phyloP scores from a whole-genome alignment of 176 grass and related monocot species.

The Phoenix dactylifera region DNA sequence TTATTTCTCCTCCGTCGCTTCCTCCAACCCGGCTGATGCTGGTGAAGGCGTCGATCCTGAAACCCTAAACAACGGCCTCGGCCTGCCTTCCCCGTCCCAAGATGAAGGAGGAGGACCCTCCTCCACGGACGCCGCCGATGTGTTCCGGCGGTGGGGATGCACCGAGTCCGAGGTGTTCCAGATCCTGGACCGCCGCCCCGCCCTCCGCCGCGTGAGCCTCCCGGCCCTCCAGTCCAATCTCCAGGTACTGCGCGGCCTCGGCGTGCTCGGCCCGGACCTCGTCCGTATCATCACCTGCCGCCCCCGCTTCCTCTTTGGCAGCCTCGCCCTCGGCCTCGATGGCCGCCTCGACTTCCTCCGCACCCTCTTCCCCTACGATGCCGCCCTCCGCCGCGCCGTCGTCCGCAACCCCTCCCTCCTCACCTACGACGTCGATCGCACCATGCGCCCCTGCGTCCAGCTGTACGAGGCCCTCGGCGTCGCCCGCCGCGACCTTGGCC shows the following conservation, averaged over 20 bases:
- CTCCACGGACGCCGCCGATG: neutral
- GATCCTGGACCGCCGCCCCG: conserved; percentile 7
- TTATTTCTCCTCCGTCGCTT: too few species aligned
- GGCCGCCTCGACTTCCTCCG: neutral
- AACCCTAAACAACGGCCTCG: too few species aligned
- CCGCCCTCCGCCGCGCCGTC: conserved; percentile 9
- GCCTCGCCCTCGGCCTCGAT: neutral
- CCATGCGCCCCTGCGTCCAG: conserved; percentile 8
- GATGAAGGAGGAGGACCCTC: neutral
- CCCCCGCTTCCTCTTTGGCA: conserved; percentile 3
- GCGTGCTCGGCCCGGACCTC: conserved; percentile 1
- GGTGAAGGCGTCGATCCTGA: too few species aligned
- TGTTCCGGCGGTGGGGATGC: conserved; percentile 16
- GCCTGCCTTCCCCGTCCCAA: neutral
- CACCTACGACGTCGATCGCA: conserved; percentile 11
- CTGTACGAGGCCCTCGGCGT: conserved; percentile 13
- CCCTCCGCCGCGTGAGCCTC: neutral
- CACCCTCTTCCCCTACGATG: neutral
- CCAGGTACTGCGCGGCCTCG: neutral
- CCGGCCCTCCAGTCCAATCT: conserved; percentile 6
- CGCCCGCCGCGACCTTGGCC: conserved; percentile 3
- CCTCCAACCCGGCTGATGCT: too few species aligned
- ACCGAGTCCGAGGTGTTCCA: conserved; percentile 1
- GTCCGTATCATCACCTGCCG: neutral
- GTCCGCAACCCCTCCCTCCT: conserved; percentile 14